Evolutionary conservation across 257 asterid species (phyloP).

Genomic region (Solanum sejunctum): DNA sequence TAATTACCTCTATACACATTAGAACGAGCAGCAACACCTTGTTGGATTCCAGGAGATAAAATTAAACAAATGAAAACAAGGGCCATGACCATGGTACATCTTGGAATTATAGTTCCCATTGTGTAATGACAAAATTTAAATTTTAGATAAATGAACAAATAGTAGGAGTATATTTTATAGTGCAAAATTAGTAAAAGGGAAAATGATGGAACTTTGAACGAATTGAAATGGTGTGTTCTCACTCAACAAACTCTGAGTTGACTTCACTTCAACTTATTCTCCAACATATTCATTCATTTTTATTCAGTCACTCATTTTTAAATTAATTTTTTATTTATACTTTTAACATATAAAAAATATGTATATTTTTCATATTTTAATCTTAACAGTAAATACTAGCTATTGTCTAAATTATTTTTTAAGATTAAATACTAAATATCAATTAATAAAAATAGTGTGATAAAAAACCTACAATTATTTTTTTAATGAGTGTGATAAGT

Average conservation of each 20-base stretch:
- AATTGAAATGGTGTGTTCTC: background rate
- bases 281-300: no score
- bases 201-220: background rate
- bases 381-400: no score
- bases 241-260: background rate
- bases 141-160: background rate
- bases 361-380: no score
- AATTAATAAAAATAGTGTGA: no score
- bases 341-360: no score
- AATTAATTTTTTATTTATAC: no score
- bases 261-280: background rate
- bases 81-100: background rate
- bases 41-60: background rate
- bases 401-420: no score
- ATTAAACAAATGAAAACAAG: background rate
- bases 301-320: no score
- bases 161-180: background rate
- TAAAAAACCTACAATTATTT: no score
- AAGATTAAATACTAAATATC: no score
- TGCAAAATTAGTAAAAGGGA: background rate
- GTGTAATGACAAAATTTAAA: background rate
- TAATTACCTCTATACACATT: background rate
- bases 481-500: no score
- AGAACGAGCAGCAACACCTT: background rate
- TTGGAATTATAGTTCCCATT: background rate